Evolutionary conservation across 202 grass and related monocot genomes (phyloP).

Genomic region (Musa balbisiana): DNA sequence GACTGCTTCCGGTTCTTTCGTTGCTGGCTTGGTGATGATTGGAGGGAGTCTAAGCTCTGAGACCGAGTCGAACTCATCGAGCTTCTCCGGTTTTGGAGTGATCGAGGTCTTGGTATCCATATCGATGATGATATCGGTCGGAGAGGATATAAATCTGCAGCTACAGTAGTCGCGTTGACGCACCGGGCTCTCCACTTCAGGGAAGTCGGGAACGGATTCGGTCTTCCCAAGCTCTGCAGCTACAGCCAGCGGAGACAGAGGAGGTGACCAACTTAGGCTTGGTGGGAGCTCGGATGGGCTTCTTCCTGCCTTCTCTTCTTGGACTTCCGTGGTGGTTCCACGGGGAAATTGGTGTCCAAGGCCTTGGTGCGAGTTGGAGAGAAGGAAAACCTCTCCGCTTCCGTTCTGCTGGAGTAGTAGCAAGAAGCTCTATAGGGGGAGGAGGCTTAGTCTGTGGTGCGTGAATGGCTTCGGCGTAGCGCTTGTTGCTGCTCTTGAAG

Average conservation of each 20-base stretch:
- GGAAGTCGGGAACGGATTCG: conserved; percentile 9
- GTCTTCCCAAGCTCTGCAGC: conserved; percentile 9
- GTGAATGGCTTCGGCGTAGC: not conserved
- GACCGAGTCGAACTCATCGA: not conserved
- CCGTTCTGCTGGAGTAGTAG: conserved; percentile 42
- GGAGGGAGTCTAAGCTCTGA: conserved; percentile 41
- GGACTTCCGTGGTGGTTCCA: conserved; percentile 38
- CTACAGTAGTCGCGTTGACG: conserved; percentile 31
- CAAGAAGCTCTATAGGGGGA: conserved; percentile 56
- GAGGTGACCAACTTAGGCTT: conserved; percentile 25
- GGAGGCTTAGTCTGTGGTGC: not conserved
- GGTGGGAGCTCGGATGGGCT: conserved; percentile 24
- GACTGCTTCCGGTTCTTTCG: not conserved
- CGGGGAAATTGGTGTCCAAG: conserved; percentile 13
- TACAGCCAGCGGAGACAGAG: conserved; percentile 1
- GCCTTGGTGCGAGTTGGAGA: conserved; percentile 18
- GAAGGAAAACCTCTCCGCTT: conserved; percentile 8
- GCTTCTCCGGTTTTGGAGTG: not conserved
- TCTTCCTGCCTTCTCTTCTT: conserved; percentile 33
- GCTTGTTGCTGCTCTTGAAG: conserved; percentile 8
- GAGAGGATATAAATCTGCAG: conserved; percentile 38
- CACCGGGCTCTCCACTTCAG: conserved; percentile 21
- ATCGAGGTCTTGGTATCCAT: conserved; percentile 25
- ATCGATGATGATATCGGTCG: conserved; percentile 53
- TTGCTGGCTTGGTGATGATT: conserved; percentile 49